Evolutionary conservation across 1,284 basidiomycete species (phyloP).

Genomic region (Vanrija humicola): DNA sequence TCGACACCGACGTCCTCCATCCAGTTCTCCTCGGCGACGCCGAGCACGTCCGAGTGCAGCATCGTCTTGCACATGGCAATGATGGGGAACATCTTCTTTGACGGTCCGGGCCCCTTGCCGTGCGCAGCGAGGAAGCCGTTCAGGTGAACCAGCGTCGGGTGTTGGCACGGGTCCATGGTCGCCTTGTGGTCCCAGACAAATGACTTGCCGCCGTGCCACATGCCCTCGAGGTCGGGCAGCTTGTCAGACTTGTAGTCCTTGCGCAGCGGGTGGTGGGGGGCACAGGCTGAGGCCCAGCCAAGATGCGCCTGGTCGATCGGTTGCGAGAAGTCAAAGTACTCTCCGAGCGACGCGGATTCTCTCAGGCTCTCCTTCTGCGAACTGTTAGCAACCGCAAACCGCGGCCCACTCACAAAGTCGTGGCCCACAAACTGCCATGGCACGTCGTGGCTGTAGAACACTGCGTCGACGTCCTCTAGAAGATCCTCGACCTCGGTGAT

Average conservation of each 20-base stretch:
- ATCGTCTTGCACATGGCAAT: constrained; percentile 58
- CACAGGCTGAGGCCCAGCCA: constrained; percentile 46
- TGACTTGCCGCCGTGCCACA: constrained; percentile 34
- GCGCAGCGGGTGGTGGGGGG: constrained; percentile 39
- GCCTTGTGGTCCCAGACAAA: constrained; percentile 46
- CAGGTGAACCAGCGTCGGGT: constrained; percentile 56
- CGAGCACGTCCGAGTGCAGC: constrained; percentile 61
- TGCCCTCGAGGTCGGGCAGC: constrained; percentile 26
- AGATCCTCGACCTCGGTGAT: constrained; percentile 29
- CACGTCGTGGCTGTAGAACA: constrained; percentile 43
- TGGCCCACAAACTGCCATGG: constrained; percentile 47
- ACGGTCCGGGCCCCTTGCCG: constrained; percentile 54
- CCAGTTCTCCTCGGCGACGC: constrained; percentile 52
- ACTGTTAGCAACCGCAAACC: constrained; percentile 1
- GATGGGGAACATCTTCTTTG: constrained; percentile 53
- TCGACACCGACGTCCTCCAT: constrained; percentile 52
- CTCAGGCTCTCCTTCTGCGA: constrained; percentile 29
- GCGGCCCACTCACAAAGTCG: constrained; percentile 37
- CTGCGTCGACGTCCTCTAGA: constrained; percentile 33
- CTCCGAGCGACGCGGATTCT: constrained; percentile 36
- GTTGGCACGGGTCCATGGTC: constrained; percentile 60
- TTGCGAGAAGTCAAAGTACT: constrained; percentile 29
- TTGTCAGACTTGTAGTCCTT: constrained; percentile 24
- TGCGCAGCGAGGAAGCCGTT: constrained; percentile 57
- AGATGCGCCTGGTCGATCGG: constrained; percentile 19